Conservation (phyloP, 768 basidiomycete genomes). For the Collybia sordida region DNA sequence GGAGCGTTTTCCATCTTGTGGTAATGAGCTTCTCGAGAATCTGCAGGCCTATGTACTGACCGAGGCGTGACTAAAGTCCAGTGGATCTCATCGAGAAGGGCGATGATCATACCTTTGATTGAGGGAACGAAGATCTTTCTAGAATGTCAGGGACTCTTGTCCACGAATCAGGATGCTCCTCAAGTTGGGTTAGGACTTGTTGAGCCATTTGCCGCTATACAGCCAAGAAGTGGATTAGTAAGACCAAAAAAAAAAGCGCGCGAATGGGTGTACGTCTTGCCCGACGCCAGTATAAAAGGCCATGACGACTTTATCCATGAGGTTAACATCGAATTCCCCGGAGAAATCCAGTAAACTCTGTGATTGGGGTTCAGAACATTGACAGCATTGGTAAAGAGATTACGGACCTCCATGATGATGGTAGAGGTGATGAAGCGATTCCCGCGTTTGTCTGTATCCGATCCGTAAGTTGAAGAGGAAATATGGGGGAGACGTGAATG, state of each 20-base stretch:
- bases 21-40: conserved; percentile 94
- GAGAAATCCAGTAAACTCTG: conserved; percentile 77
- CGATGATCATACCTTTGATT: conserved; percentile 65
- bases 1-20: conserved; percentile 95
- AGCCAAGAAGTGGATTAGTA: conserved; percentile 23
- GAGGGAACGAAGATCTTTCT: conserved; percentile 79
- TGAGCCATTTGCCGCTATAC: conserved; percentile 92
- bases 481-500: conserved; percentile 11
- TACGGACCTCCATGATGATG: conserved; percentile 49
- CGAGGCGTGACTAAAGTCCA: conserved; percentile 4
- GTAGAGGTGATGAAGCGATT: conserved; percentile 8
- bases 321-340: conserved; percentile 4
- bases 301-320: conserved; percentile 7
- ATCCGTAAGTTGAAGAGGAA: not conserved
- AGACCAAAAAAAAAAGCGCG: conserved; percentile 10
- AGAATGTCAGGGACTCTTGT: conserved; percentile 94
- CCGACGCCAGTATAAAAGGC: conserved; percentile 34
- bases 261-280: conserved; percentile 60
- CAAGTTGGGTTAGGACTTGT: conserved; percentile 91
- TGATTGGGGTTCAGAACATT: conserved; percentile 21
- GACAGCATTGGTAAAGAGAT: conserved; percentile 8
- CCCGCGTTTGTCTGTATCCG: conserved; percentile 10
- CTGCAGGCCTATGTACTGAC: conserved; percentile 92
- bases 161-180: conserved; percentile 97
- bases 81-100: conserved; percentile 12